Base-by-base conservation (phyloP, 73 alveolate species). In the Tetrahymena malaccensis region DNA sequence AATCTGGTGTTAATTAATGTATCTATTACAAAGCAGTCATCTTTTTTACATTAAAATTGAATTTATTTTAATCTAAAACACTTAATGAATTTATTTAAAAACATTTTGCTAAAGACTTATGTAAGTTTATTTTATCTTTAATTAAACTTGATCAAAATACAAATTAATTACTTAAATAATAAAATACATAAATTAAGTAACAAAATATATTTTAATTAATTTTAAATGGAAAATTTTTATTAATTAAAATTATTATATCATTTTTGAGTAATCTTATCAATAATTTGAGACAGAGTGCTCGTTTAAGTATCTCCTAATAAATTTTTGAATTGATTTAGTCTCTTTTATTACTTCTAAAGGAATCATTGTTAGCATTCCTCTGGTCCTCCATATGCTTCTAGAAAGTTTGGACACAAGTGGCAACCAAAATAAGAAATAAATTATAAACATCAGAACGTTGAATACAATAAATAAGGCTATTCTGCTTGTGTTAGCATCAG, bases 341-440 rank as follows among this genome's bases (percentile, higher is more conserved):
- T 94, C 83, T 44, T 85, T 38, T 37, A 95, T 95, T 33, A 95
- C 97, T 50, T 94, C 83, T 43, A 93, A 37, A 25, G 97, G 95
- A 15, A 95, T 95, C 95, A 95, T 95, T 58, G 85, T 95, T 37
- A 95, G 35, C 97, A 95, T 95, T 13, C 93, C 85, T 89, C 97
- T 95, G 5, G 97, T 95, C 37, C 97, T 95, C 95, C 97, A 95
- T 43, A 95, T 89, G 16, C 94, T 84, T 95, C 94, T 95, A n/a
- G 97, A 85, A 50, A 93, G 55, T 34, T 95, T 95, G 19, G 84
- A 35, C 31, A 95, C 93, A 25, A 38, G 85, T 85, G 95, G 95
- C 1, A 95, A 34, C 97, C 97, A 95, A 35, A 19, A 43, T 19
- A 95, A n/a, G 38, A 95, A 95, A 93, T 95, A 89, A 0, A 43